These are phyloP conservation scores for Russula olivacea DNA, from an alignment of 768 basidiomycete species.

Conservation along the genomic window DNA sequence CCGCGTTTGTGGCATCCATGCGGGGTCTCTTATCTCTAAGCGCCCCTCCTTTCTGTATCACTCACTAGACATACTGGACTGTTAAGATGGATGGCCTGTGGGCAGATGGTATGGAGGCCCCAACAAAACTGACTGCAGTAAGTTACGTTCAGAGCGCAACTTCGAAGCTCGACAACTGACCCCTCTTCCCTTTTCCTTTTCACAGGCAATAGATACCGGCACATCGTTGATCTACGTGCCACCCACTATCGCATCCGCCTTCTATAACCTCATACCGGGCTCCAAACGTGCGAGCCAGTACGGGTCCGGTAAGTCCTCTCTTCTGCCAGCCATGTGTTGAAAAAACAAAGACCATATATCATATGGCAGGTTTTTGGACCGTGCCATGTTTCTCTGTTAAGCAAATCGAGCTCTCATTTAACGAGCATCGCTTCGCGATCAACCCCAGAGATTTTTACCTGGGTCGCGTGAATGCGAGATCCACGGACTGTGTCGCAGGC, in stretches of 20 bases:
- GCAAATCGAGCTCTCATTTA: constrained; percentile 42
- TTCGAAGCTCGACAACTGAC: background rate
- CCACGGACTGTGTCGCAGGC: constrained; percentile 51
- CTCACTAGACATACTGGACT: constrained; percentile 54
- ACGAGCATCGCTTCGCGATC: constrained; percentile 38
- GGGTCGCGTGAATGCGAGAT: constrained; percentile 36
- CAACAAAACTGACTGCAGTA: constrained; percentile 37
- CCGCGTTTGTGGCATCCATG: background rate
- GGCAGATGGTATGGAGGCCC: constrained; percentile 29
- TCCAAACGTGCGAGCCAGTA: constrained; percentile 38
- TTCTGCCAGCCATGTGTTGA: background rate
- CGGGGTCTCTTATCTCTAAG: background rate
- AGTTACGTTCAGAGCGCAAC: background rate
- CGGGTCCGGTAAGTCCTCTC: constrained; percentile 35
- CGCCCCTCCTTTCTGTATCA: background rate
- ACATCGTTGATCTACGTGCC: constrained; percentile 62
- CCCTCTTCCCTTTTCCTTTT: no score
- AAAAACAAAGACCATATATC: background rate
- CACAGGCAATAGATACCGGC: constrained; percentile 61
- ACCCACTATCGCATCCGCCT: constrained; percentile 34
- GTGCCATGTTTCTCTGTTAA: constrained; percentile 44
- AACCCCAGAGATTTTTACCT: constrained; percentile 51
- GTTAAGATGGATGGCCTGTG: constrained; percentile 43
- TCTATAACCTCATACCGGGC: constrained; percentile 52
- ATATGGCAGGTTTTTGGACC: constrained; percentile 43